Base-by-base conservation (phyloP, 139 green algal genomes). In the Eudorina sp. region DNA sequence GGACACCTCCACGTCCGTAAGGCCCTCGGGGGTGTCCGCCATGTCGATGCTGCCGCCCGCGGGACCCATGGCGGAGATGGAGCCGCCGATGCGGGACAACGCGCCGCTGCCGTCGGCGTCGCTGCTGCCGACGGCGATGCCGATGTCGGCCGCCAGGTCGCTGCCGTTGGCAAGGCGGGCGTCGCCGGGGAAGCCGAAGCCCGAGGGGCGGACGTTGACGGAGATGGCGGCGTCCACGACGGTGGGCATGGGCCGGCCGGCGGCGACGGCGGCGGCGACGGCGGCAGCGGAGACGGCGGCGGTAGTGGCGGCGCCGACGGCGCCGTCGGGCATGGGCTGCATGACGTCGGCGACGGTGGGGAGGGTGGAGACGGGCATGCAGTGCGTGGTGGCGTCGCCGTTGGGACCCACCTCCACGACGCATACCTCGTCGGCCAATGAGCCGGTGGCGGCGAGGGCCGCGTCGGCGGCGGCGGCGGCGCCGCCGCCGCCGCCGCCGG, bases 11-110 rank as follows among this genome's bases (percentile, higher is more conserved):
- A 94, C 62, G 36, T 94, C 91, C 8, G 91, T 89, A 0, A 94
- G 89, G 5, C 66, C 81, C 89, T 94, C 91, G 0, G 91, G 91
- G 2, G 85, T 91, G 34, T 92, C 91, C 58, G 90, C 31, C 85
- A 62, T 64, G 41, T 84, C 72, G 53, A 89, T 76, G 53, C 34
- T 74, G 51, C 53, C 84, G 4, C 29, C 48, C 19, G 27, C 69
- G 23, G 55, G 29, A 13, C 69, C 68, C 29, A 70, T 36, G 45
- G 48, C 29, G n/a, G 31, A 36, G 3, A 4, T 19, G 9, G 29
- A 18, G 34, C 75, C 53, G 48, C 75, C 75, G 46, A 41, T 68
- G 19, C 31, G 23, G 0, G 31, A 48, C 31, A 60, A 9, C 31
- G 75, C 75, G 48, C 48, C 48, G 72, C 41, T 60, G 72, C 72